phyloP scores from a whole-genome alignment of 2,329 filamentous ascomycete species.

The Colletotrichum chlorophyti region DNA sequence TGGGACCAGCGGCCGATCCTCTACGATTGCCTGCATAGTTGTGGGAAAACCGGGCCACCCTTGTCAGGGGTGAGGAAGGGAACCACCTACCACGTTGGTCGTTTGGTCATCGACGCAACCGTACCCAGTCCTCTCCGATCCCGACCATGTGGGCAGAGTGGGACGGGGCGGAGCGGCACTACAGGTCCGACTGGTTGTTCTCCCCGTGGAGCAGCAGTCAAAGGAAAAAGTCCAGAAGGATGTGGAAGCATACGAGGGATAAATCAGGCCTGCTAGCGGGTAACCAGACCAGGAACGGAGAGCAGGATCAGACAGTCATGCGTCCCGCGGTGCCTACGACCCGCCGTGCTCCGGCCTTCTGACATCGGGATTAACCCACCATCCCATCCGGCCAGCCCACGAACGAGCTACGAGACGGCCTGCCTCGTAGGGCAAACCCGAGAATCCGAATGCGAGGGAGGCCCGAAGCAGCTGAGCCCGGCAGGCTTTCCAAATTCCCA shows the following conservation, averaged over 20 bases:
- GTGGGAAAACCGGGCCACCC: slow-evolving; percentile 10
- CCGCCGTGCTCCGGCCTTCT: neutral
- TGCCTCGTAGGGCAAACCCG: neutral
- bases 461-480: neutral
- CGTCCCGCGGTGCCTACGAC: too few relatives aligned
- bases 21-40: slow-evolving; percentile 23
- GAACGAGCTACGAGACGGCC: neutral
- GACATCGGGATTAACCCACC: slow-evolving; percentile 5
- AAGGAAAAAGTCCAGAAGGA: slow-evolving; percentile 11
- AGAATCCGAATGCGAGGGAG: neutral
- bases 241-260: neutral
- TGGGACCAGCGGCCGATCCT: slow-evolving; percentile 17
- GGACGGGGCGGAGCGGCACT: slow-evolving; percentile 8
- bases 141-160: slow-evolving; percentile 27
- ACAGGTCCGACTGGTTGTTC: slow-evolving; percentile 24
- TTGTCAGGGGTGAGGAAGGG: slow-evolving; percentile 9
- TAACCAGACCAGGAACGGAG: neutral
- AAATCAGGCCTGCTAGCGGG: too few relatives aligned
- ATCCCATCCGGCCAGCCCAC: too few relatives aligned
- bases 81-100: slow-evolving; percentile 22
- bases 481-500: slow-evolving; percentile 2
- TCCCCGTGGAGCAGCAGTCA: neutral
- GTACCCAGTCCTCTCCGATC: slow-evolving; percentile 18
- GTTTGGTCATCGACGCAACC: slow-evolving; percentile 12
- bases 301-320: neutral